Evolutionary conservation across 2,329 filamentous ascomycete genomes (phyloP), one percentile per base, ranked within the genome.

Genomic region (Fusarium phyllophilum): DNA sequence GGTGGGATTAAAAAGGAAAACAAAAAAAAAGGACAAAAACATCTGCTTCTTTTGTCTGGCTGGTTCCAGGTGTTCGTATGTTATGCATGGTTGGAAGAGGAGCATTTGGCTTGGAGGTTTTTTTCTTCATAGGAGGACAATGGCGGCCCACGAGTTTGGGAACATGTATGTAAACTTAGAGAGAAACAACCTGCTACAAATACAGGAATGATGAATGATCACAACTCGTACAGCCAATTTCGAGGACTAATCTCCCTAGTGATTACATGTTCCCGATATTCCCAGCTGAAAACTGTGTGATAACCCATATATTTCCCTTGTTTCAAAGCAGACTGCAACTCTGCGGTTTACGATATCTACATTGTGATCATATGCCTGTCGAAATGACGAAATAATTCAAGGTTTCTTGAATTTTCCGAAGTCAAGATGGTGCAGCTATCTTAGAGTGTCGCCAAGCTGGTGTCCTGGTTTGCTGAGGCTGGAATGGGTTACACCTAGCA

Each of bases 401-500:
- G 20, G 44, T 33, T 45, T 49, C 26, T 46, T 45, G 42, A 57
- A 22, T 70, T 56, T 49, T 31, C 59, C 20, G 57, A 45, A 29
- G 49, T 4, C 44, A 51, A 38, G 26, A 31, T 14, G 45, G 45
- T 58, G 24, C 29, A 45, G 34, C 33, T 71, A 69, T 76, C 46
- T 68, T 33, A 46, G 41, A 42, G 42, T 72, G 68, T 65, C 61
- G 51, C 29, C 58, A 54, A 59, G 64, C 64, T 60, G 44, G 38
- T 33, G n/a, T 54, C 58, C 36, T 66, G 64, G 73, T 76, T 75
- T 70, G 64, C 45, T 51, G 48, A 58, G 45, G 60, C 60, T 81
- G 82, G 82, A 84, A 84, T 84, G 82, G 70, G 71, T 79, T 67
- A 78, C 78, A 70, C 77, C 61, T 74, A 70, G 79, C 82, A 83